Conservation (phyloP, 1,139 yeast species). For the Hansenula anomala region DNA sequence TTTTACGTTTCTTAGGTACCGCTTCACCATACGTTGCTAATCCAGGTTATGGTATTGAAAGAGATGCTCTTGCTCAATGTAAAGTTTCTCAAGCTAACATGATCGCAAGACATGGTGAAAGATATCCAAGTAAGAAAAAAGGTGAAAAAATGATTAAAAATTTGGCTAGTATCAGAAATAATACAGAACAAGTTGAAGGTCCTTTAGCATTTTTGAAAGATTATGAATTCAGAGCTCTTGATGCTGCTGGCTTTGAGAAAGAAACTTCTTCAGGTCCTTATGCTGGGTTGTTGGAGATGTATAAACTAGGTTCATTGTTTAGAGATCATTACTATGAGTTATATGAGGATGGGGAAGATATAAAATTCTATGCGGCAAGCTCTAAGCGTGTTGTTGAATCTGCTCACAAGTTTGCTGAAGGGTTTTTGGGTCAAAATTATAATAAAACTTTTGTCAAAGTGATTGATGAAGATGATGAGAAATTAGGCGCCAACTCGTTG, state of each 20-base stretch:
- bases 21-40: conserved; percentile 43
- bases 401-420: conserved; percentile 17
- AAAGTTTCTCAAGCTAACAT: conserved; percentile 41
- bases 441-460: conserved; percentile 7
- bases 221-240: conserved; percentile 13
- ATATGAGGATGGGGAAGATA: conserved; percentile 3
- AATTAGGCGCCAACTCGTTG: conserved; percentile 33
- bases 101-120: conserved; percentile 46
- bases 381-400: conserved; percentile 17
- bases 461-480: conserved; percentile 22
- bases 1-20: conserved; percentile 41
- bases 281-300: conserved; percentile 14
- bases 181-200: conserved; percentile 8
- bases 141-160: conserved; percentile 6
- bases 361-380: conserved; percentile 14
- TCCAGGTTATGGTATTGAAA: conserved; percentile 42
- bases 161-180: conserved; percentile 7
- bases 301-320: conserved; percentile 11
- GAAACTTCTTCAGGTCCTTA: conserved; percentile 18
- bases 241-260: conserved; percentile 8
- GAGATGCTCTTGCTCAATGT: conserved; percentile 34
- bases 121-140: conserved; percentile 35
- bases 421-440: conserved; percentile 11
- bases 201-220: conserved; percentile 11
- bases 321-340: conserved; percentile 12